Conservation (phyloP, 1,139 yeast species). For the Diutina scorzettiae region DNA sequence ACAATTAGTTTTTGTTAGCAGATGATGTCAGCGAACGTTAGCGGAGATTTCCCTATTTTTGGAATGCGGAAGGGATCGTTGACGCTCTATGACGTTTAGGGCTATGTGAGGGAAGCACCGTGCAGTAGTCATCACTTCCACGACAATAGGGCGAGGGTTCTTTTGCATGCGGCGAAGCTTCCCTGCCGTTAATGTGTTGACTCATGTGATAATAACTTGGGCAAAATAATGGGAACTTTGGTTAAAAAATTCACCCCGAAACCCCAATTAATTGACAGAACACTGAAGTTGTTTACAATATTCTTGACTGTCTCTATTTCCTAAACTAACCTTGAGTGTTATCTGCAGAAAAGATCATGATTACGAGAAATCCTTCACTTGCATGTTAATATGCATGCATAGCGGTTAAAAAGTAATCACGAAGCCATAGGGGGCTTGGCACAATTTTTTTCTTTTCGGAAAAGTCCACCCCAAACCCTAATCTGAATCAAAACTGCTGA, state of each 20-base stretch:
- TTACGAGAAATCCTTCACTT: conserved; percentile 2
- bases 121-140: background rate
- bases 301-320: background rate
- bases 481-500: no score
- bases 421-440: no score
- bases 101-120: background rate
- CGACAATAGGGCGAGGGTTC: conserved; percentile 4
- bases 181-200: background rate
- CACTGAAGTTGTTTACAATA: background rate
- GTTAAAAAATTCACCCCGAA: background rate
- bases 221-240: no score
- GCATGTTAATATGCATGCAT: background rate
- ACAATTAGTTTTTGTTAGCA: no score
- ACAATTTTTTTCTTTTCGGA: background rate
- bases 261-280: background rate
- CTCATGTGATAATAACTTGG: background rate
- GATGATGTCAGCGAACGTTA: no score
- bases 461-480: no score
- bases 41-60: no score
- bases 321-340: background rate
- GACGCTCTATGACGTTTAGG: background rate
- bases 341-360: conserved; percentile 1
- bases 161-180: conserved; percentile 1
- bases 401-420: background rate
- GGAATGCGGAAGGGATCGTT: no score